Conservation (phyloP, 768 basidiomycete species). For the Artomyces pyxidatus region DNA sequence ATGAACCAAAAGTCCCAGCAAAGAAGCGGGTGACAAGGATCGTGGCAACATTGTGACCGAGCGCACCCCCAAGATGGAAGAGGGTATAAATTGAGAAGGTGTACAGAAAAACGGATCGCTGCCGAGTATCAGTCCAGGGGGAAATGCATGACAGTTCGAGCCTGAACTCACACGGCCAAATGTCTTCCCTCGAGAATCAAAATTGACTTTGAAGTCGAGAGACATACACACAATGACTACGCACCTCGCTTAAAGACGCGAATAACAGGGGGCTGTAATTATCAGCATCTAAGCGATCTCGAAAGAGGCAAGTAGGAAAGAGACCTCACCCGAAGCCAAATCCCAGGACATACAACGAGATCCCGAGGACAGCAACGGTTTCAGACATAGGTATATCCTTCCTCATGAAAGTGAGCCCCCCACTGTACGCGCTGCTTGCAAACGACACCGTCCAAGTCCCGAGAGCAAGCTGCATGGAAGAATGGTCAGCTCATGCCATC, state of each 20-base stretch:
- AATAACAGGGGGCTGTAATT: constrained; percentile 39
- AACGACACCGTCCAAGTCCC: constrained; percentile 53
- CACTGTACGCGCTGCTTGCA: constrained; percentile 48
- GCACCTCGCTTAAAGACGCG: constrained; percentile 51
- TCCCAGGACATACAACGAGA: constrained; percentile 56
- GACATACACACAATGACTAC: too few relatives aligned
- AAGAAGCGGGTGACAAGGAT: constrained; percentile 45
- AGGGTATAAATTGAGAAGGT: constrained; percentile 42
- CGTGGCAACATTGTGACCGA: constrained; percentile 39
- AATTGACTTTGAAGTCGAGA: too few relatives aligned
- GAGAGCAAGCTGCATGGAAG: constrained; percentile 31
- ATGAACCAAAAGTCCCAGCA: constrained; percentile 51
- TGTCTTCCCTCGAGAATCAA: constrained; percentile 40
- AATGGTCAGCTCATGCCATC: not conserved
- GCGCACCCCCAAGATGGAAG: constrained; percentile 46
- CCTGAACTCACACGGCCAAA: constrained; percentile 43
- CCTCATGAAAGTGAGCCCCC: constrained; percentile 38
- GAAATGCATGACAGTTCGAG: too few relatives aligned
- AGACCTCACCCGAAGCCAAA: constrained; percentile 40
- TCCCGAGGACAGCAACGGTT: constrained; percentile 47
- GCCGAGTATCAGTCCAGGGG: too few relatives aligned
- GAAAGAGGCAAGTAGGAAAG: not conserved
- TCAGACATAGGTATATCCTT: constrained; percentile 40
- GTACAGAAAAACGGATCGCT: constrained; percentile 48
- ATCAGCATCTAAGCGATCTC: not conserved